Evolutionary conservation across 768 basidiomycete genomes (phyloP).

Genomic region (Tylopilus balloui): DNA sequence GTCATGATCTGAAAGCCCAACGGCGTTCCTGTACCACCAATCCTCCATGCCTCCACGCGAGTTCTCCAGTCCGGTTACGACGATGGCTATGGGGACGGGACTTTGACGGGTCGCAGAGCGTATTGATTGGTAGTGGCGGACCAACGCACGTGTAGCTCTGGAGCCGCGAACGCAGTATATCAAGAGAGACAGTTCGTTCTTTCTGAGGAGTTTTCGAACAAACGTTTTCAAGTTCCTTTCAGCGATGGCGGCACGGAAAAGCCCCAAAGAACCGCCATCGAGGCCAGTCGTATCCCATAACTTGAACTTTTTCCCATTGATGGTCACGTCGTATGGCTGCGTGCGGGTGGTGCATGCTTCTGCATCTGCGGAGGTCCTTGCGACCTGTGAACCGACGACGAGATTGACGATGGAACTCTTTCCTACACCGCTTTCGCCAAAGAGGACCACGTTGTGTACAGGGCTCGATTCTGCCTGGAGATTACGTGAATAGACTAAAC

Average conservation of each 20-base stretch:
- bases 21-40: slow-evolving; percentile 32
- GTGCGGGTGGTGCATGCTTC: slow-evolving; percentile 35
- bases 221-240: slow-evolving; percentile 30
- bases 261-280: slow-evolving; percentile 29
- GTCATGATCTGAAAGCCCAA: slow-evolving; percentile 13
- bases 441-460: slow-evolving; percentile 36
- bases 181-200: slow-evolving; percentile 36
- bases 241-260: slow-evolving; percentile 19
- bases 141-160: slow-evolving; percentile 35
- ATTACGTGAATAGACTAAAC: background rate
- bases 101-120: slow-evolving; percentile 27
- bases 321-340: slow-evolving; percentile 21
- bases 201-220: slow-evolving; percentile 31
- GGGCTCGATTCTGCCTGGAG: slow-evolving; percentile 3
- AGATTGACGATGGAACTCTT: slow-evolving; percentile 46
- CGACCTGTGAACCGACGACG: slow-evolving; percentile 27
- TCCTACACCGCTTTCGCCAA: slow-evolving; percentile 41
- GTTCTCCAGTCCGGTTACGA: slow-evolving; percentile 40
- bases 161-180: slow-evolving; percentile 40
- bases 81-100: slow-evolving; percentile 34
- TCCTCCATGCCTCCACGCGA: slow-evolving; percentile 30
- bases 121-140: slow-evolving; percentile 38
- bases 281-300: slow-evolving; percentile 36
- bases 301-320: slow-evolving; percentile 18
- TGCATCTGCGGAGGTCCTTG: slow-evolving; percentile 31